Evolutionary conservation across 176 grass and related monocot species (phyloP).

Genomic region (Phoenix dactylifera): DNA sequence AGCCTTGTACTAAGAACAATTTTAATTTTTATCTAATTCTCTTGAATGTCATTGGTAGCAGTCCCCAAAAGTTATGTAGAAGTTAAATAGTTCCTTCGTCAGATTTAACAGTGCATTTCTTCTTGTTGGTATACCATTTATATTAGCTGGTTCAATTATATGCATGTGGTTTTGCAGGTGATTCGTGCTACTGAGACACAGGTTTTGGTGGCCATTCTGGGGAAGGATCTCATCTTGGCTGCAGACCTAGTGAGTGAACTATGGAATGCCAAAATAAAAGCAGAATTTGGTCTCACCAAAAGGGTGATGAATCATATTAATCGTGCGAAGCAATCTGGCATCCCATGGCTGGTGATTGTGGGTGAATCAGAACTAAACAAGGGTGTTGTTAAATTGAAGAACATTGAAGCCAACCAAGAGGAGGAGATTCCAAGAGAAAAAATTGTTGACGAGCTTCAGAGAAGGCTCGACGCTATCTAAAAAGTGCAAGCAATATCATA

Average conservation of each 20-base stretch:
- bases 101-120: no score
- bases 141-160: background rate
- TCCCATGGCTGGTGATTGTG: slow-evolving; percentile 83
- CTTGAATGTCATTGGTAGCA: no score
- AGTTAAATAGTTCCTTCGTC: no score
- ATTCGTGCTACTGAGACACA: slow-evolving; percentile 74
- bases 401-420: slow-evolving; percentile 50
- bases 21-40: no score
- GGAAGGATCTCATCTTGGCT: slow-evolving; percentile 70
- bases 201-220: slow-evolving; percentile 73
- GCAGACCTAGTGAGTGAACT: slow-evolving; percentile 57
- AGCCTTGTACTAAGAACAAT: no score
- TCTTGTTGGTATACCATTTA: no score
- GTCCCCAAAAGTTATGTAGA: no score
- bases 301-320: slow-evolving; percentile 58
- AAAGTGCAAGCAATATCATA: background rate
- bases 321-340: slow-evolving; percentile 42
- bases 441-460: slow-evolving; percentile 49
- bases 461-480: slow-evolving; percentile 25
- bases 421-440: slow-evolving; percentile 40
- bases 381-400: slow-evolving; percentile 64
- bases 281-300: slow-evolving; percentile 78
- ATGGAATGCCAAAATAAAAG: slow-evolving; percentile 86
- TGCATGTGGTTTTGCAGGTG: slow-evolving; percentile 20
- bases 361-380: slow-evolving; percentile 48